Conservation (phyloP, 2,329 filamentous ascomycete genomes). For the Davidsoniella virescens region DNA sequence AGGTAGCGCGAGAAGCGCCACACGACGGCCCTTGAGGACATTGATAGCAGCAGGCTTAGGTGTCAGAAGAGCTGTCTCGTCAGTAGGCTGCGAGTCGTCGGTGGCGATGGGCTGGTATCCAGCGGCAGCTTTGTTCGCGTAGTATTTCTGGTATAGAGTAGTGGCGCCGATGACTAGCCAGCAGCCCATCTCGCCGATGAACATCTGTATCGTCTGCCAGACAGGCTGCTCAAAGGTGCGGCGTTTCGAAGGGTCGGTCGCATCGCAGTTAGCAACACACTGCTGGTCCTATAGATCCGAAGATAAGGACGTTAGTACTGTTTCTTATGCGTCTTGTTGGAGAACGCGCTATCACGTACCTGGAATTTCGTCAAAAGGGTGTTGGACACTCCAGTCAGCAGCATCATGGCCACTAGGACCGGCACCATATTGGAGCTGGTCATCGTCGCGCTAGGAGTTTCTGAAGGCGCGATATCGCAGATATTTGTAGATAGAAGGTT, state of each 20-base stretch:
- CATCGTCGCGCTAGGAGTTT: conserved; percentile 33
- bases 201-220: conserved; percentile 95
- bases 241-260: conserved; percentile 46
- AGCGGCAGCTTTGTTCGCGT: conserved; percentile 28
- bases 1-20: conserved; percentile 65
- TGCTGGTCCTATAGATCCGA: conserved; percentile 61
- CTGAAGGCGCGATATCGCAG: neutral
- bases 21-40: conserved; percentile 51
- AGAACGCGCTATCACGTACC: conserved; percentile 30
- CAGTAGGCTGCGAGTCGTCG: conserved; percentile 28
- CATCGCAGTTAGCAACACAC: conserved; percentile 81
- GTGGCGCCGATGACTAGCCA: conserved; percentile 75
- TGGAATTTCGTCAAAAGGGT: conserved; percentile 95
- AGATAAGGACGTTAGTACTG: neutral
- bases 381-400: conserved; percentile 90
- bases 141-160: conserved; percentile 44
- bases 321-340: too few relatives aligned
- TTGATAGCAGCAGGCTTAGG: conserved; percentile 39
- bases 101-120: conserved; percentile 52
- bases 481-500: neutral
- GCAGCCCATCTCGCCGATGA: conserved; percentile 87
- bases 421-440: conserved; percentile 56
- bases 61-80: conserved; percentile 18
- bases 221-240: conserved; percentile 84
- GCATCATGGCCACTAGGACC: conserved; percentile 87